These are phyloP conservation scores for Hylodesmum podocarpum DNA, from an alignment of 306 rosid species.

Conservation along the genomic window DNA sequence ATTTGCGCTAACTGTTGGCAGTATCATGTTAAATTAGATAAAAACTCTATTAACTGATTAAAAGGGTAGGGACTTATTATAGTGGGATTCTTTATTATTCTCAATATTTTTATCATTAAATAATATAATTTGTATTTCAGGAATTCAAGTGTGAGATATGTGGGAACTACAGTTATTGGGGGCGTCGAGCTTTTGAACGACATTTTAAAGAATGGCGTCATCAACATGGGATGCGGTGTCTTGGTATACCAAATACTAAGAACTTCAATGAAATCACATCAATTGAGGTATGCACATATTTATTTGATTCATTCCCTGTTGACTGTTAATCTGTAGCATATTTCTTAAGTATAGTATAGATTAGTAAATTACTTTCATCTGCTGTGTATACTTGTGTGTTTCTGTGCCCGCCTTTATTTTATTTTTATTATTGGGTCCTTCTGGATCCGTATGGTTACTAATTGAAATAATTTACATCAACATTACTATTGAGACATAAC, in stretches of 20 bases:
- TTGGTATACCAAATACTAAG: constrained; percentile 95
- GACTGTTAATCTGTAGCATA: neutral
- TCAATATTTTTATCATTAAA: constrained; percentile 19
- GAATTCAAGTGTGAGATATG: constrained; percentile 97
- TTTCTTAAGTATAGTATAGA: neutral
- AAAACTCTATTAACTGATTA: neutral
- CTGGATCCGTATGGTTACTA: neutral
- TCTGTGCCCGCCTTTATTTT: neutral
- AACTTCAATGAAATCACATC: constrained; percentile 95
- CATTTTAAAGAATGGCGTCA: constrained; percentile 99
- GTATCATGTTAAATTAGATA: constrained; percentile 7
- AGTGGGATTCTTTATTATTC: neutral
- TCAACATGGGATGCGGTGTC: constrained; percentile 99
- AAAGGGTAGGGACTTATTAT: constrained; percentile 8
- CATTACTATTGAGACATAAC: neutral
- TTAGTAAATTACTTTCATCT: neutral
- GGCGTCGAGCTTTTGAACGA: constrained; percentile 94
- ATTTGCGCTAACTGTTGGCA: neutral
- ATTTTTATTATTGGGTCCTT: neutral
- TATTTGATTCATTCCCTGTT: neutral
- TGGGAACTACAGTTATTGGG: constrained; percentile 98
- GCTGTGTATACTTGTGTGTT: neutral
- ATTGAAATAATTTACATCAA: neutral
- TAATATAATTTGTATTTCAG: constrained; percentile 47
- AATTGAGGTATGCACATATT: constrained; percentile 62